Percentiles rank a stretch among this genome's conserved stretches.
These are phyloP conservation scores for Dalbergia oliveri DNA, from an alignment of 306 rosid species.

Conservation along the genomic window DNA sequence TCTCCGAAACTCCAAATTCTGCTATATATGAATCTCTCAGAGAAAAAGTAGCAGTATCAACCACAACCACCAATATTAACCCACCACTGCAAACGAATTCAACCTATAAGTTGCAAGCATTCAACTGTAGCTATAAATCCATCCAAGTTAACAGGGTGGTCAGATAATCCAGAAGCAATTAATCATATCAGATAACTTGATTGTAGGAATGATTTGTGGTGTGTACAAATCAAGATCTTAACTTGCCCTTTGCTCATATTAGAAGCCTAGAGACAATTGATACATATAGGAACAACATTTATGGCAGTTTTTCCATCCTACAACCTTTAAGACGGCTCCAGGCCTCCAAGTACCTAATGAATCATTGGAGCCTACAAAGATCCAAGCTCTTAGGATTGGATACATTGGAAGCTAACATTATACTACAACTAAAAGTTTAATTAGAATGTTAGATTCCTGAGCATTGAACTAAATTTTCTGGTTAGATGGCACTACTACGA, in stretches of 20 bases:
- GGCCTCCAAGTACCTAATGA: constrained; percentile 30
- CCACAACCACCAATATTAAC: constrained; percentile 6
- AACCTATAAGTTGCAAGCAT: constrained; percentile 41
- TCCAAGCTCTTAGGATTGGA: constrained; percentile 31
- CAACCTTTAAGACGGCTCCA: constrained; percentile 41
- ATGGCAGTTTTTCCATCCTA: constrained; percentile 39
- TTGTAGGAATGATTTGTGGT: constrained; percentile 17
- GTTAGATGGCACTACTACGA: constrained; percentile 24
- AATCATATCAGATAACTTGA: constrained; percentile 22
- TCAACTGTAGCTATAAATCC: constrained; percentile 31
- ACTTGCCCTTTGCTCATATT: constrained; percentile 29
- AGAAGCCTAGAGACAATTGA: constrained; percentile 26
- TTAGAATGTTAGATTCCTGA: constrained; percentile 30
- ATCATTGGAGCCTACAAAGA: constrained; percentile 32
- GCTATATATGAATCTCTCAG: constrained; percentile 25
- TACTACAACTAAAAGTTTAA: background rate
- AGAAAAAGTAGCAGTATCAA: constrained; percentile 19
- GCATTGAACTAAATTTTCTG: constrained; percentile 22
- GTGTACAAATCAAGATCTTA: constrained; percentile 31
- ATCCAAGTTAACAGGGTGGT: constrained; percentile 42
- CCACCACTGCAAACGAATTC: constrained; percentile 39
- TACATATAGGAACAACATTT: constrained; percentile 34
- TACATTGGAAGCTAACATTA: constrained; percentile 27
- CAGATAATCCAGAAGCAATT: constrained; percentile 18
- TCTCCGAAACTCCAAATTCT: constrained; percentile 26